Percentiles rank a stretch among this genome's conserved stretches.
Evolutionary conservation across 2,329 filamentous ascomycete species (phyloP).

Genomic region (Immersiporthe knoxdaviesiana): DNA sequence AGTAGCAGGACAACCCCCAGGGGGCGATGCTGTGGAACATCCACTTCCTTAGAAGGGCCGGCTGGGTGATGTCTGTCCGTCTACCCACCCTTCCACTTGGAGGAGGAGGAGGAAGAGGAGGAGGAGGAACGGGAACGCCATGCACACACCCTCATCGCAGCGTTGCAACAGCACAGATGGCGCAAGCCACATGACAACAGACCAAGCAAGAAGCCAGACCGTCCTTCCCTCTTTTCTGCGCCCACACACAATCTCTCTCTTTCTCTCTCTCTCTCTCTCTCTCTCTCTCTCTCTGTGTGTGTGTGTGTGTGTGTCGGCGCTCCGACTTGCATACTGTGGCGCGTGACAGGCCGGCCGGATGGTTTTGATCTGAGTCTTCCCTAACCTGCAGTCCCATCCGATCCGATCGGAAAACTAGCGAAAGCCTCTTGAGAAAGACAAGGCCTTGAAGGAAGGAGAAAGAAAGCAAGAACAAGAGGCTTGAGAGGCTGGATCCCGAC

Average conservation of each 20-base stretch:
- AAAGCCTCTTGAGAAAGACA: not conserved
- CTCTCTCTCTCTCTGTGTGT: not conserved
- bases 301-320: not conserved
- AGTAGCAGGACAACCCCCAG: too few species aligned
- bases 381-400: not conserved
- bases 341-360: not conserved
- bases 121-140: slow-evolving; percentile 7
- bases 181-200: slow-evolving; percentile 5
- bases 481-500: too few species aligned
- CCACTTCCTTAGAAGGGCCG: not conserved
- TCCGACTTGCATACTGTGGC: not conserved
- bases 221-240: not conserved
- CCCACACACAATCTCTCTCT: not conserved
- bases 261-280: not conserved
- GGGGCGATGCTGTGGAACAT: not conserved
- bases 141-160: slow-evolving; percentile 7
- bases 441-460: not conserved
- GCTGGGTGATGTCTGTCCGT: not conserved
- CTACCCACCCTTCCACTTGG: not conserved
- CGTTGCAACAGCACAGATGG: not conserved
- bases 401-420: slow-evolving; percentile 9
- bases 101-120: too few species aligned
- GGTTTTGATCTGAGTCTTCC: not conserved
- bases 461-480: not conserved
- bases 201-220: not conserved